phyloP scores from a whole-genome alignment of 768 basidiomycete species.

The Rhodotorula taiwanensis region DNA sequence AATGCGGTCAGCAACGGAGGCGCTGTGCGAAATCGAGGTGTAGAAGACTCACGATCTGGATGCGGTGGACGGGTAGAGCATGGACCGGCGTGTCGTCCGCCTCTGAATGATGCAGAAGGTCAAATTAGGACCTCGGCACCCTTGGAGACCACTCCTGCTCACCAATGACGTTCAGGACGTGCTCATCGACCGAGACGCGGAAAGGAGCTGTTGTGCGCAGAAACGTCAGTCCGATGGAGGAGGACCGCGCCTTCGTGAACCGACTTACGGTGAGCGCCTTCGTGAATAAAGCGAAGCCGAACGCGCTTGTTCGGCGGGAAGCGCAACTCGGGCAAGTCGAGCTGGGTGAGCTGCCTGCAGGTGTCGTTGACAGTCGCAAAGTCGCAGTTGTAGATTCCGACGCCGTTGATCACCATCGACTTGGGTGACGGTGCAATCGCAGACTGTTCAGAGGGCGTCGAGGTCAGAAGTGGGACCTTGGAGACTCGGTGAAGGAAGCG shows the following conservation, averaged over 20 bases:
- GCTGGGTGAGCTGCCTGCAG: constrained; percentile 2
- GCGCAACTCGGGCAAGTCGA: not conserved
- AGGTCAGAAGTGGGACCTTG: not conserved
- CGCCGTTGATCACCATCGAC: constrained; percentile 10
- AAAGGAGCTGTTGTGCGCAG: not conserved
- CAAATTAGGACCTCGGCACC: not conserved
- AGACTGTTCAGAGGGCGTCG: not conserved
- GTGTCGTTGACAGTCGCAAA: not conserved
- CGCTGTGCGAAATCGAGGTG: not conserved
- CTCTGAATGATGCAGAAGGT: constrained; percentile 24
- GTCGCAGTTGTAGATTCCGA: constrained; percentile 18
- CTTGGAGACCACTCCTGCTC: not conserved
- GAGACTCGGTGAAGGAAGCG: not conserved
- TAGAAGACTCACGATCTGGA: constrained; percentile 14
- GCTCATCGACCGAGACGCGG: constrained; percentile 14
- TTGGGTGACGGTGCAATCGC: constrained; percentile 16
- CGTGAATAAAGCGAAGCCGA: constrained; percentile 23
- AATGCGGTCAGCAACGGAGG: not conserved
- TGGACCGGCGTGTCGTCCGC: constrained; percentile 36
- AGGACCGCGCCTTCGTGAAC: too few species aligned
- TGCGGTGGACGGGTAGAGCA: constrained; percentile 26
- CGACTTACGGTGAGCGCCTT: constrained; percentile 20
- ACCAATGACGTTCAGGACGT: constrained; percentile 4
- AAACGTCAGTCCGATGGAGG: too few species aligned
- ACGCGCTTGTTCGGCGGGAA: constrained; percentile 9